Conservation (phyloP, 2,329 filamentous ascomycete genomes). For the Diaporthe longicolla region DNA sequence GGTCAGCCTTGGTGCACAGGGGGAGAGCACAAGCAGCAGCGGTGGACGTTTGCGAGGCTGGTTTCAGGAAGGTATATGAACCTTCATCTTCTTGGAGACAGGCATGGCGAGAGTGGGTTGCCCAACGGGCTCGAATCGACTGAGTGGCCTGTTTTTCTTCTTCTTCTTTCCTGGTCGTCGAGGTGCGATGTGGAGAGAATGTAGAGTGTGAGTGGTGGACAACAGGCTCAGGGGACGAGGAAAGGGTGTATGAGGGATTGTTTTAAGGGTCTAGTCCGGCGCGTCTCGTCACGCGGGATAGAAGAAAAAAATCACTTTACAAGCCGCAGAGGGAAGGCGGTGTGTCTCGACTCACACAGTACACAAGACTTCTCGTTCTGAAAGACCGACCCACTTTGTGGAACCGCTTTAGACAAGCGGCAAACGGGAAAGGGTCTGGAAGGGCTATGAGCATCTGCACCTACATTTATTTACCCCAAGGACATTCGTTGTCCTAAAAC, state of each 20-base stretch:
- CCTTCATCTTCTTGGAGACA: slow-evolving; percentile 50
- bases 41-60: slow-evolving; percentile 3
- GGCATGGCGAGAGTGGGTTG: slow-evolving; percentile 44
- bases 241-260: background rate
- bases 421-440: background rate
- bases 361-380: background rate
- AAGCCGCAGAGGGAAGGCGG: slow-evolving; percentile 22
- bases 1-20: slow-evolving; percentile 32
- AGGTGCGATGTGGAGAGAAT: background rate
- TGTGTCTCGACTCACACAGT: background rate
- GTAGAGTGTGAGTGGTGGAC: background rate
- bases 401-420: background rate
- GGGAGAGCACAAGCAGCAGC: slow-evolving; percentile 11
- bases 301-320: background rate
- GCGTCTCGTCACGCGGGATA: background rate
- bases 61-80: slow-evolving; percentile 15
- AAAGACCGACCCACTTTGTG: background rate
- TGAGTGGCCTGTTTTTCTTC: background rate
- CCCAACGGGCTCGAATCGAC: background rate
- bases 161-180: background rate
- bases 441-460: background rate
- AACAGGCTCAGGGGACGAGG: background rate
- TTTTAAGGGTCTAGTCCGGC: background rate
- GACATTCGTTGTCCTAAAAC: background rate
- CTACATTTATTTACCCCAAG: background rate